Percentiles rank a stretch among this genome's conserved stretches.
phyloP scores from a whole-genome alignment of 257 asterid genomes.

The Thymus mandschuricus region DNA sequence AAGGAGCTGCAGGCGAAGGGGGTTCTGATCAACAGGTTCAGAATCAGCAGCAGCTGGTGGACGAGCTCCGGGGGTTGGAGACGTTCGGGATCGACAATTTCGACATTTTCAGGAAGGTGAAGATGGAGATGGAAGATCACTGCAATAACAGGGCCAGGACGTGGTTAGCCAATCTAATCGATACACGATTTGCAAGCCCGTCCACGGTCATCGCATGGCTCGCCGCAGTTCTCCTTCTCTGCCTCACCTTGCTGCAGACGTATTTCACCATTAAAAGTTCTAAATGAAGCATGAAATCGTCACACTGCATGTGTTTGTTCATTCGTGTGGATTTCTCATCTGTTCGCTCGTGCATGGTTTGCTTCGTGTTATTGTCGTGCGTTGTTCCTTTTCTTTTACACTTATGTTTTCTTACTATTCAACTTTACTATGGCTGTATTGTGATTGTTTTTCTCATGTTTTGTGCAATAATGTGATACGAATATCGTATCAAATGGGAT shows the following conservation, averaged over 20 bases:
- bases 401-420: no score
- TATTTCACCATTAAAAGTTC: slow-evolving; percentile 20
- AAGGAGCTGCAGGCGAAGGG: slow-evolving; percentile 34
- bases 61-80: neutral
- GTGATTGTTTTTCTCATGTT: no score
- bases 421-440: no score
- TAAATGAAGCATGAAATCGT: no score
- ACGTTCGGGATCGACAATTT: slow-evolving; percentile 24
- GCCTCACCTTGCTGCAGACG: slow-evolving; percentile 27
- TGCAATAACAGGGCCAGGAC: slow-evolving; percentile 26
- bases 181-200: slow-evolving; percentile 20
- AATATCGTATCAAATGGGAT: no score
- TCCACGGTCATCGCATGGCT: slow-evolving; percentile 26
- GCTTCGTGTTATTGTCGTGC: no score
- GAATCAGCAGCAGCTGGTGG: slow-evolving; percentile 25
- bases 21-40: slow-evolving; percentile 12
- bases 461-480: no score
- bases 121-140: slow-evolving; percentile 25
- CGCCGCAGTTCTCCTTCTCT: slow-evolving; percentile 4
- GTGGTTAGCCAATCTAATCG: slow-evolving; percentile 30
- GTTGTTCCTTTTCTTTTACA: no score
- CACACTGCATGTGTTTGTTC: no score
- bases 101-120: slow-evolving; percentile 21
- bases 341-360: no score
- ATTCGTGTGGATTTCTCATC: no score